Evolutionary conservation across 1,284 basidiomycete species (phyloP).

Genomic region (Agroathelia rolfsii): DNA sequence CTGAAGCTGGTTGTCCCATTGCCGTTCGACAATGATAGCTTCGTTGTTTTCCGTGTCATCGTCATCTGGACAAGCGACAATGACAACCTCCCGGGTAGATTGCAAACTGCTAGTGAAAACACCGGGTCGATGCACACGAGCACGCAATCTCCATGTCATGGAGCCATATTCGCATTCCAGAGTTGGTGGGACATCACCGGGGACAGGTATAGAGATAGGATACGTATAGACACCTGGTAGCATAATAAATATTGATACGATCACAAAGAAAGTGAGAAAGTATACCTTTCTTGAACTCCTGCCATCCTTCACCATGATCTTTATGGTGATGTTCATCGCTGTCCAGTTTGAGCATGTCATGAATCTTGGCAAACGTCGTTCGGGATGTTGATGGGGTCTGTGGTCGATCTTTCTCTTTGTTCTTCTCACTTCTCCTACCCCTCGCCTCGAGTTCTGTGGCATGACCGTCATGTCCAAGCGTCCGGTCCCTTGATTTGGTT

Average conservation of each 20-base stretch:
- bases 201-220: slow-evolving; percentile 86
- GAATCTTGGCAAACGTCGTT: slow-evolving; percentile 20
- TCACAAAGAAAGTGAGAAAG: slow-evolving; percentile 6
- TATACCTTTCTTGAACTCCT: slow-evolving; percentile 83
- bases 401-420: slow-evolving; percentile 19
- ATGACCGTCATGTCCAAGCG: slow-evolving; percentile 11
- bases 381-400: slow-evolving; percentile 14
- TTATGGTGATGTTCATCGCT: slow-evolving; percentile 38
- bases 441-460: slow-evolving; percentile 16
- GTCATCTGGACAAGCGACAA: slow-evolving; percentile 71
- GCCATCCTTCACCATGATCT: slow-evolving; percentile 60
- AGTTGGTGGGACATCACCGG: slow-evolving; percentile 72
- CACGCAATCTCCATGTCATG: slow-evolving; percentile 76
- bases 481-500: slow-evolving; percentile 10
- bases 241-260: slow-evolving; percentile 4
- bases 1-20: slow-evolving; percentile 89
- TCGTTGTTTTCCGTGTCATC: slow-evolving; percentile 68
- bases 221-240: slow-evolving; percentile 82
- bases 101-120: slow-evolving; percentile 70
- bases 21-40: slow-evolving; percentile 79
- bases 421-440: slow-evolving; percentile 15
- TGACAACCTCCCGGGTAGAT: slow-evolving; percentile 63
- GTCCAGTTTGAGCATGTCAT: slow-evolving; percentile 29
- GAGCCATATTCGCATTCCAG: slow-evolving; percentile 74
- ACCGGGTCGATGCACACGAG: slow-evolving; percentile 77